A percentile compares a stretch with the other conserved stretches of the same genome.
Evolutionary conservation across 495 filamentous ascomycete genomes (phyloP).

Genomic region (Aspergillus ostianus): DNA sequence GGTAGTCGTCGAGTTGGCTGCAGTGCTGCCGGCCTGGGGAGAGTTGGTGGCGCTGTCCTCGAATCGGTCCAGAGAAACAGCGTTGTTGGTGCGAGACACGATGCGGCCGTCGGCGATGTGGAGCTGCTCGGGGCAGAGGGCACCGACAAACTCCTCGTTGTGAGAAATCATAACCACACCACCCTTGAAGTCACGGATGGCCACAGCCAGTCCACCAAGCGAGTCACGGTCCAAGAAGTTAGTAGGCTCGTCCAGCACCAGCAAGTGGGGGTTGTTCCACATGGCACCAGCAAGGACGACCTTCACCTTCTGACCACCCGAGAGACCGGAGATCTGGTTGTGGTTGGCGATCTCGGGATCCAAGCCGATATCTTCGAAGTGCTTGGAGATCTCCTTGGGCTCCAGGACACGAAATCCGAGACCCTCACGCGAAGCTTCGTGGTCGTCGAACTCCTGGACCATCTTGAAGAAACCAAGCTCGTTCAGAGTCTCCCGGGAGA

Average conservation of each 20-base stretch:
- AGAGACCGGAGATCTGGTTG: conserved; percentile 95
- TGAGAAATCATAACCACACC: conserved; percentile 99
- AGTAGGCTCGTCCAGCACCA: conserved; percentile 97
- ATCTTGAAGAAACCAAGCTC: conserved; percentile 87
- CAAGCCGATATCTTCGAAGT: conserved; percentile 94
- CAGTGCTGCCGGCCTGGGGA: conserved; percentile 52
- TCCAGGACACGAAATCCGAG: conserved; percentile 91
- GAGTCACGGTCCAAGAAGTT: conserved; percentile 99
- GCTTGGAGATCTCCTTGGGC: conserved; percentile 91
- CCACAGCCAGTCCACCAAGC: conserved; percentile 89
- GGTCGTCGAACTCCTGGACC: conserved; percentile 96
- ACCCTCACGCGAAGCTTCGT: conserved; percentile 95
- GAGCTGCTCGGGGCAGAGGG: conserved; percentile 92
- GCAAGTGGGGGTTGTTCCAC: conserved; percentile 98
- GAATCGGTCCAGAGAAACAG: conserved; percentile 76
- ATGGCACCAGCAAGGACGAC: conserved; percentile 96
- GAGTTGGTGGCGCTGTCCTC: conserved; percentile 73
- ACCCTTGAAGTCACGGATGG: conserved; percentile 95
- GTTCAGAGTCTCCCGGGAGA: conserved; percentile 88
- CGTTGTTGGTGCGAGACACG: conserved; percentile 73
- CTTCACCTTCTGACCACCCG: conserved; percentile 99
- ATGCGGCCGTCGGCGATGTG: conserved; percentile 86
- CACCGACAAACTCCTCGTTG: conserved; percentile 97
- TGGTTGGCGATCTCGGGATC: conserved; percentile 98
- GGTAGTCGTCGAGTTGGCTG: conserved; percentile 52